Base-by-base conservation (phyloP, 345 rosid species). In the Citropsis articulata region DNA sequence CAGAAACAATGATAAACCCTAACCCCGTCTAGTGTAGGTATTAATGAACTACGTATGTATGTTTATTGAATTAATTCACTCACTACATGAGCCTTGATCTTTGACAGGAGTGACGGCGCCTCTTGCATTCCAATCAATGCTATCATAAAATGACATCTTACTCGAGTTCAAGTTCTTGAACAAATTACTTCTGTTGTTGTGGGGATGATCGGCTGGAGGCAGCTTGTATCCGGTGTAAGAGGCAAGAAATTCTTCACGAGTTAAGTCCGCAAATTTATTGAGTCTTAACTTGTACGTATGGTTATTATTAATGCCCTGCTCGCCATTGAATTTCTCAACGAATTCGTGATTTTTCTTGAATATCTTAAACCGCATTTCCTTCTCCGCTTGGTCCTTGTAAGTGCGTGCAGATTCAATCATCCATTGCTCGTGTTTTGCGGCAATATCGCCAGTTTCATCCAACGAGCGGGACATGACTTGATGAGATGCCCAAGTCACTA, bases 221-320 rank as follows among this genome's bases (percentile, higher is more conserved):
- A 30, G 53, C 35, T 71, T 78, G 77, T 69, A 85, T 28, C 90
- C 90, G 4, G 83, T 81, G 64, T 66, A 55, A 0, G 60, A 40
- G 10, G 83, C 80, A 3, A 71, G 80, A 63, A 91, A 92, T 56
- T 91, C 93, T 33, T 90, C 83, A 2, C 77, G 42, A 2, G 88
- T 85, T 13, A 87, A 78, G 73, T 92, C 90, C 18, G 93, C 81
- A 81, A 89, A 89, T 35, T 77, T 70, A 38, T 92, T 92, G 68
- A 82, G 53, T 18, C 86, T 82, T 38, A 85, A 63, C 65, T 53
- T 73, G 71, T 80, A 86, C 59, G 82, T 75, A 45, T 0, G 71
- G 48, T 74, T 83, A 35, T 67, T 63, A 0, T 66, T 45, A 45
- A 45, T 45, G 16, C 50, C 50, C 50, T 10, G 50, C 50, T 45